phyloP scores from a whole-genome alignment of 129 eudicot genomes.

The Oenanthe sinensis region DNA sequence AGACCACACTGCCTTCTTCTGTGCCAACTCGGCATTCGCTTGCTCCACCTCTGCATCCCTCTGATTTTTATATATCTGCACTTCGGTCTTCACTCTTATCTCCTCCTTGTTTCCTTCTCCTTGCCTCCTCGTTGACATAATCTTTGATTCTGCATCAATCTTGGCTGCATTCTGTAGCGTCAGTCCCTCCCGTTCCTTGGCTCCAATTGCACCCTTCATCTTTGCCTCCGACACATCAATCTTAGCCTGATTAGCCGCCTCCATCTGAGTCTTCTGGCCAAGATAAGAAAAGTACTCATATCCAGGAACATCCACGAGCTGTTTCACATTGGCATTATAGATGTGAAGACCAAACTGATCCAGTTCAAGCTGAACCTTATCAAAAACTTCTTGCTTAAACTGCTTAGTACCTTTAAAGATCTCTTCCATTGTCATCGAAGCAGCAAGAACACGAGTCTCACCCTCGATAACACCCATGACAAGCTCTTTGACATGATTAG shows the following conservation, averaged over 20 bases:
- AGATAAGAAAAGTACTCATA: slow-evolving; percentile 24
- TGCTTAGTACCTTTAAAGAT: slow-evolving; percentile 21
- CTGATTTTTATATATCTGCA: slow-evolving; percentile 16
- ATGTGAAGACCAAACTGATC: slow-evolving; percentile 20
- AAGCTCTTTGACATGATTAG: slow-evolving; percentile 19
- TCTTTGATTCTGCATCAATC: slow-evolving; percentile 20
- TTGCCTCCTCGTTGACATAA: slow-evolving; percentile 9
- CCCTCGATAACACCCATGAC: slow-evolving; percentile 21
- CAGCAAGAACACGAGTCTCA: slow-evolving; percentile 22
- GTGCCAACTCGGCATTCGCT: not conserved
- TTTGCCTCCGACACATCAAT: slow-evolving; percentile 28
- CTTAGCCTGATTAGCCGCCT: slow-evolving; percentile 26
- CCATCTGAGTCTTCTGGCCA: slow-evolving; percentile 21
- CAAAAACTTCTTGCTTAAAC: slow-evolving; percentile 6
- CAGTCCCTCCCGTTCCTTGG: slow-evolving; percentile 18
- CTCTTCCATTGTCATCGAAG: slow-evolving; percentile 24
- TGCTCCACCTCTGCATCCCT: slow-evolving; percentile 16
- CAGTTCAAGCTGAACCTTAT: slow-evolving; percentile 21
- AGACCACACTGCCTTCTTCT: slow-evolving; percentile 18
- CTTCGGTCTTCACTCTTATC: slow-evolving; percentile 17
- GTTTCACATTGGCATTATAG: slow-evolving; percentile 25
- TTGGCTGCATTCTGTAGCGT: slow-evolving; percentile 21
- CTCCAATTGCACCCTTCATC: slow-evolving; percentile 26
- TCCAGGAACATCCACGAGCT: slow-evolving; percentile 25
- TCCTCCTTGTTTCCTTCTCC: slow-evolving; percentile 21